Evolutionary conservation across 129 eudicot genomes (phyloP).

Genomic region (Oenanthe sinensis): DNA sequence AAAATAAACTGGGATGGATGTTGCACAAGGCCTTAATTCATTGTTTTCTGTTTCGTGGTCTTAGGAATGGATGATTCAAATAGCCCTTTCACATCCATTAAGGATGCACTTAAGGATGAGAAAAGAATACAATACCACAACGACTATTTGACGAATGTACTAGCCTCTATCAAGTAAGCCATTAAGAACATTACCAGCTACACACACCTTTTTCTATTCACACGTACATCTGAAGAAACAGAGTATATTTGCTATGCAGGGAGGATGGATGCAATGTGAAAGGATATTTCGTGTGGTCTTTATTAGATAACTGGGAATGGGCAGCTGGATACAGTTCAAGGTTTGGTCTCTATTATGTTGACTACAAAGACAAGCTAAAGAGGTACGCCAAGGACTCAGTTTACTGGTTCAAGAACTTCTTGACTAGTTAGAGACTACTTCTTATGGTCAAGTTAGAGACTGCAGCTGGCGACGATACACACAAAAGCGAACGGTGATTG

Average conservation of each 20-base stretch:
- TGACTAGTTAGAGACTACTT: not conserved
- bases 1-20: not conserved
- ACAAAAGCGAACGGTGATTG: not conserved
- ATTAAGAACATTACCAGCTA: not conserved
- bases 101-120: slow-evolving; percentile 51
- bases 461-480: not conserved
- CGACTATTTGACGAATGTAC: slow-evolving; percentile 53
- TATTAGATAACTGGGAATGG: slow-evolving; percentile 97
- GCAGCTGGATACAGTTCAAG: slow-evolving; percentile 72
- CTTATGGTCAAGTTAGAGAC: not conserved
- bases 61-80: slow-evolving; percentile 85
- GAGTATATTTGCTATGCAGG: slow-evolving; percentile 20
- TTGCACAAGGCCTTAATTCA: not conserved
- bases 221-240: too few relatives aligned
- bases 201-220: too few relatives aligned
- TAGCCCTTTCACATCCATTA: slow-evolving; percentile 28
- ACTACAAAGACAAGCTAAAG: slow-evolving; percentile 60
- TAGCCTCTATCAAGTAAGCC: slow-evolving; percentile 63
- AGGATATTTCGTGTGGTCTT: slow-evolving; percentile 91
- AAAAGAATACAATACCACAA: slow-evolving; percentile 61
- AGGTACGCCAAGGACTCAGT: slow-evolving; percentile 61
- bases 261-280: slow-evolving; percentile 85
- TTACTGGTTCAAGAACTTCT: slow-evolving; percentile 5
- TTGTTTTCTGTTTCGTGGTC: not conserved
- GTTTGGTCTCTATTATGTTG: slow-evolving; percentile 84